Percentiles rank a stretch among this genome's conserved stretches.
These are phyloP conservation scores for Lithospermum erythrorhizon DNA, from an alignment of 257 asterid genomes.

Conservation along the genomic window DNA sequence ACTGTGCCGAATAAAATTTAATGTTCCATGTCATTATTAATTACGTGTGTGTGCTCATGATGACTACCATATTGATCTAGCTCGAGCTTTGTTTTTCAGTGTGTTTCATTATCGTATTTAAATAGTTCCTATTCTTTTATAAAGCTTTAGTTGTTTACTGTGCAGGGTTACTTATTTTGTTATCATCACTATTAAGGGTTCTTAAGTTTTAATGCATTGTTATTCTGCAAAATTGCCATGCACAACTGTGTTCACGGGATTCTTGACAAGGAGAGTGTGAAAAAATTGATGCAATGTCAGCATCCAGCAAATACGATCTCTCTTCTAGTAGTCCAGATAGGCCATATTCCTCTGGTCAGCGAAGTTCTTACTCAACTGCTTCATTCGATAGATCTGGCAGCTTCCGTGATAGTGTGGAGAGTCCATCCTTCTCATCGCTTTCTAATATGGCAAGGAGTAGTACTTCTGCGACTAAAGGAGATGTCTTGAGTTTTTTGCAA, in stretches of 20 bases:
- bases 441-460: slow-evolving; percentile 67
- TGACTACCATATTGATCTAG: too few relatives aligned
- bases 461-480: slow-evolving; percentile 61
- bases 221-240: slow-evolving; percentile 54
- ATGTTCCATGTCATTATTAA: too few relatives aligned
- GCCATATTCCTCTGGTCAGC: slow-evolving; percentile 67
- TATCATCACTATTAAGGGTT: slow-evolving; percentile 22
- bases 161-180: slow-evolving; percentile 32
- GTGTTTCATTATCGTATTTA: too few relatives aligned
- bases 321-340: slow-evolving; percentile 87
- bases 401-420: slow-evolving; percentile 67
- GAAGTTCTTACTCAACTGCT: slow-evolving; percentile 57
- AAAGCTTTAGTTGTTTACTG: slow-evolving; percentile 4
- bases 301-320: slow-evolving; percentile 73
- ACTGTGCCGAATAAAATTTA: neutral
- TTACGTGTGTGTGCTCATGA: too few relatives aligned
- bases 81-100: too few relatives aligned
- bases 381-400: slow-evolving; percentile 72
- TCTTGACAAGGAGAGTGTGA: slow-evolving; percentile 40
- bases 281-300: slow-evolving; percentile 78
- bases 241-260: slow-evolving; percentile 55
- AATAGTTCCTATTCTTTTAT: too few relatives aligned
- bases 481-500: slow-evolving; percentile 61
- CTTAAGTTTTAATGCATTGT: slow-evolving; percentile 40
- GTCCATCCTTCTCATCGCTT: slow-evolving; percentile 57